Conservation (phyloP, 2,329 filamentous ascomycete genomes). For the Fusarium sp. region DNA sequence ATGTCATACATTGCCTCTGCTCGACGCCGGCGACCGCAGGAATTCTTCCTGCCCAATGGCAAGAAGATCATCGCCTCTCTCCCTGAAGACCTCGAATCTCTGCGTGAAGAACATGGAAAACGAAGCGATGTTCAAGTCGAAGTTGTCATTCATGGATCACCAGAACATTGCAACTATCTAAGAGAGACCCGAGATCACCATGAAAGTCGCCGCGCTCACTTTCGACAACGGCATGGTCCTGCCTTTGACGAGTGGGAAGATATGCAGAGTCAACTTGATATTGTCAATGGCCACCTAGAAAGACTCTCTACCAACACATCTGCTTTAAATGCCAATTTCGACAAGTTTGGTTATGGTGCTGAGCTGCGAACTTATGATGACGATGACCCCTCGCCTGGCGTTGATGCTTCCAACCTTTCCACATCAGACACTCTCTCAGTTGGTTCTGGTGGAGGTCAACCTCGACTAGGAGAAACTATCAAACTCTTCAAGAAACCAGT, state of each 20-base stretch:
- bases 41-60: constrained; percentile 68
- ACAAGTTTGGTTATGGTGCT: constrained; percentile 72
- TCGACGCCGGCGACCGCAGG: constrained; percentile 57
- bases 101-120: constrained; percentile 59
- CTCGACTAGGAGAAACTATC: constrained; percentile 58
- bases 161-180: constrained; percentile 61
- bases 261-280: constrained; percentile 65
- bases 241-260: constrained; percentile 69
- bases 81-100: constrained; percentile 65
- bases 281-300: constrained; percentile 65
- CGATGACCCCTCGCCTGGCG: constrained; percentile 27
- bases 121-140: constrained; percentile 59
- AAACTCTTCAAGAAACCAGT: constrained; percentile 70
- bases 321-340: constrained; percentile 71
- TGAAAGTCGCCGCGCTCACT: constrained; percentile 58
- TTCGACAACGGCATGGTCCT: constrained; percentile 63
- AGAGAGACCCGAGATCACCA: constrained; percentile 66
- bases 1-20: constrained; percentile 42
- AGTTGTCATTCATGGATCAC: constrained; percentile 68
- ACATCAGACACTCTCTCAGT: constrained; percentile 46
- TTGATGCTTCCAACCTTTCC: constrained; percentile 37
- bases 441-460: constrained; percentile 30
- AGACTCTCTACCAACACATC: constrained; percentile 66
- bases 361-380: constrained; percentile 64
- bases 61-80: constrained; percentile 67